A percentile compares a stretch with the other conserved stretches of the same genome.
Conservation (phyloP, 768 basidiomycete species). For the Boletus vermiculosoides region DNA sequence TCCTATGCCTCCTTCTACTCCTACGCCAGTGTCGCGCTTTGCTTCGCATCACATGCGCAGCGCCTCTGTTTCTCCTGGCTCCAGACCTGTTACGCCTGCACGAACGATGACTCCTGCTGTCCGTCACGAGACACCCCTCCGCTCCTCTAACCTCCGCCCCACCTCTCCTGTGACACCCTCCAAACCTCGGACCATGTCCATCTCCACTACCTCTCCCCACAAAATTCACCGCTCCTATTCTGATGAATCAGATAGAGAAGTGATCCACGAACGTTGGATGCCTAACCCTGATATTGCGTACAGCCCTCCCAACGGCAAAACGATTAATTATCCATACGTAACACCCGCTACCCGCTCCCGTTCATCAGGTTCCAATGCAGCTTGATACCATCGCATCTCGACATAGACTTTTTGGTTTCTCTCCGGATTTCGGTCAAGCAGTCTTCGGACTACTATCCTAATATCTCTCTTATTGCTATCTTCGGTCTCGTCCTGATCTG, state of each 20-base stretch:
- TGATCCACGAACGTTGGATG: conserved; percentile 66
- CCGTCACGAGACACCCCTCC: conserved; percentile 32
- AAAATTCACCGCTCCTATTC: conserved; percentile 61
- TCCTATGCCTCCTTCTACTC: conserved; percentile 44
- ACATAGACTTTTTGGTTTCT: conserved; percentile 24
- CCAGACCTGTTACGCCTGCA: conserved; percentile 35
- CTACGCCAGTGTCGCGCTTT: conserved; percentile 51
- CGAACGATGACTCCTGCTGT: conserved; percentile 28
- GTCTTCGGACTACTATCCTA: conserved; percentile 32
- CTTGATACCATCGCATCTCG: conserved; percentile 26
- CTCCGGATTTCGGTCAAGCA: conserved; percentile 27
- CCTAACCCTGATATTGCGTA: conserved; percentile 43
- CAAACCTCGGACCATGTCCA: conserved; percentile 51
- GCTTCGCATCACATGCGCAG: conserved; percentile 56
- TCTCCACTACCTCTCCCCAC: conserved; percentile 46
- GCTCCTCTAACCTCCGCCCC: conserved; percentile 28
- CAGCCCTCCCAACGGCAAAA: conserved; percentile 37
- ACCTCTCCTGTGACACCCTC: conserved; percentile 35
- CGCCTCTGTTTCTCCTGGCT: conserved; percentile 43
- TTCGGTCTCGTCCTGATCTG: conserved; percentile 27
- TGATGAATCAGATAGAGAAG: conserved; percentile 58
- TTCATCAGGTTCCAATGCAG: conserved; percentile 36
- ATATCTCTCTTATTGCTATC: conserved; percentile 37
- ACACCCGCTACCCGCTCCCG: conserved; percentile 27
- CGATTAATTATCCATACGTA: conserved; percentile 28